A percentile compares a stretch with the other conserved stretches of the same genome.
Conservation (phyloP, 495 filamentous ascomycete species). For the Aspergillus kassunensis region DNA sequence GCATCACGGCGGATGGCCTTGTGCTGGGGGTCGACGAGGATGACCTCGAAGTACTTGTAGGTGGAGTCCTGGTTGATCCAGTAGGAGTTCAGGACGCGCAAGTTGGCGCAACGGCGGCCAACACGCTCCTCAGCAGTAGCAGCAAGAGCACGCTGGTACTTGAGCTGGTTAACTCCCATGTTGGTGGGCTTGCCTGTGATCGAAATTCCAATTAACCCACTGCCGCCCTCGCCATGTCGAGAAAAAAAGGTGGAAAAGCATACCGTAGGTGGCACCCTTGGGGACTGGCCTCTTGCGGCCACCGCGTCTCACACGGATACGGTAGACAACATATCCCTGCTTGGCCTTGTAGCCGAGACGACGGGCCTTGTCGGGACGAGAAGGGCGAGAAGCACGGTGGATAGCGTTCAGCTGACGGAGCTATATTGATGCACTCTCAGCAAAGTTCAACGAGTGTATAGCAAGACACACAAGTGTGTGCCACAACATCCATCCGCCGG, state of each 20-base stretch:
- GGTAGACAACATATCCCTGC: constrained; percentile 99
- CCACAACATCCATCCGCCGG: constrained; percentile 49
- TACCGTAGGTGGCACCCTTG: constrained; percentile 99
- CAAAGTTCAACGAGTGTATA: constrained; percentile 99
- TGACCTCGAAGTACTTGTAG: constrained; percentile 99
- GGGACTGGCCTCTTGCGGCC: constrained; percentile 91
- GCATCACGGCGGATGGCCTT: constrained; percentile 99
- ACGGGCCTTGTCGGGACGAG: constrained; percentile 98
- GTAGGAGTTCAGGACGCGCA: constrained; percentile 99
- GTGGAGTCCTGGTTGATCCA: constrained; percentile 99
- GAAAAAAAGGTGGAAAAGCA: constrained; percentile 20
- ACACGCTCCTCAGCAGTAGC: constrained; percentile 99
- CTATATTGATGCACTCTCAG: constrained; percentile 99
- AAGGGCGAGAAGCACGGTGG: constrained; percentile 96
- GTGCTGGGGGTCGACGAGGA: constrained; percentile 99
- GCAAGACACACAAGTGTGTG: constrained; percentile 60
- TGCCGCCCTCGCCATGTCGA: background rate
- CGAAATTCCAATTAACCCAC: constrained; percentile 6
- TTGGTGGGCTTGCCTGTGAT: constrained; percentile 94
- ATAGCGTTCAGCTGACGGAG: constrained; percentile 98
- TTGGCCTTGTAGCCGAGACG: constrained; percentile 99
- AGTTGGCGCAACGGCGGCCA: constrained; percentile 95
- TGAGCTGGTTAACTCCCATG: constrained; percentile 99
- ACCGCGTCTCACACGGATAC: constrained; percentile 93
- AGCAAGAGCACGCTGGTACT: constrained; percentile 98